phyloP scores from a whole-genome alignment of 768 basidiomycete genomes.

The Boletus rubroflammeus region DNA sequence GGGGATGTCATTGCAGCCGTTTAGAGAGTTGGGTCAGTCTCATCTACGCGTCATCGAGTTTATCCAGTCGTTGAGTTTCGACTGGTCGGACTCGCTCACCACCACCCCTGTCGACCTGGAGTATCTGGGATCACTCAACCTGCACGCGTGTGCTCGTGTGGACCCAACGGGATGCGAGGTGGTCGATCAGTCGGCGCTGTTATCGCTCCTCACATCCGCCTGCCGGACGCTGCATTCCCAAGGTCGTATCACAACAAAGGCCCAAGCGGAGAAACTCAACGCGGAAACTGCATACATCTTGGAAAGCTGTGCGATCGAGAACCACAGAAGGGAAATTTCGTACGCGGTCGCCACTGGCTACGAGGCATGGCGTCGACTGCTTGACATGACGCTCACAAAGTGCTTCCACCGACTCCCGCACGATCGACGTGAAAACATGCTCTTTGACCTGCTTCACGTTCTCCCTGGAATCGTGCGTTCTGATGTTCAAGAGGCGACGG shows the following conservation, averaged over 20 bases:
- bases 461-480: conserved; percentile 69
- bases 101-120: conserved; percentile 57
- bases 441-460: conserved; percentile 86
- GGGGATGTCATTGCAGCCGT: conserved; percentile 45
- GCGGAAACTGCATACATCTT: conserved; percentile 73
- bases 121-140: conserved; percentile 61
- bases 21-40: conserved; percentile 75
- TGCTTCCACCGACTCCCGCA: conserved; percentile 81
- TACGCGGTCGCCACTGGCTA: conserved; percentile 68
- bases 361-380: conserved; percentile 78
- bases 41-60: conserved; percentile 85
- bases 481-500: conserved; percentile 65
- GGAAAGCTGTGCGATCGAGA: conserved; percentile 82
- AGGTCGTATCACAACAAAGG: conserved; percentile 58
- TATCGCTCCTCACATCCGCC: conserved; percentile 63
- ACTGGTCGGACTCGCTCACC: conserved; percentile 77
- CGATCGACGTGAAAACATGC: conserved; percentile 80
- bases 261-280: conserved; percentile 63
- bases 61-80: conserved; percentile 80
- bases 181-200: conserved; percentile 68
- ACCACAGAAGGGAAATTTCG: conserved; percentile 78
- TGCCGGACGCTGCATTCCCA: conserved; percentile 62
- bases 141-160: conserved; percentile 64
- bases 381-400: conserved; percentile 83
- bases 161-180: conserved; percentile 77